A percentile compares a stretch with the other conserved stretches of the same genome.
These are phyloP conservation scores for Symbiodinium pilosum DNA, from an alignment of 73 alveolate species.

Conservation along the genomic window DNA sequence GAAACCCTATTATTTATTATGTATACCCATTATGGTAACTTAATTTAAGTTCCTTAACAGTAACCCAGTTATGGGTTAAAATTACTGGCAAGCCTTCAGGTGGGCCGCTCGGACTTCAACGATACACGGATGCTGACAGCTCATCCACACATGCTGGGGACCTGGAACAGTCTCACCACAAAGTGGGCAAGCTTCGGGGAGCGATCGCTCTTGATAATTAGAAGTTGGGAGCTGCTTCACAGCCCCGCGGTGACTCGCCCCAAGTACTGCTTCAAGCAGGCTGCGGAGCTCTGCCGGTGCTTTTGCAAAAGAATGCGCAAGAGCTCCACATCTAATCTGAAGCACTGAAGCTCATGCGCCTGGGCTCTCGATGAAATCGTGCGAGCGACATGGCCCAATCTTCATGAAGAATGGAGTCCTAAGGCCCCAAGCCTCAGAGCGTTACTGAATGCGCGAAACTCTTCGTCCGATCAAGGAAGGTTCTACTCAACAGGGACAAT, in stretches of 20 bases:
- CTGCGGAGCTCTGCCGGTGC: neutral
- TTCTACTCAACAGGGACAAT: too few relatives aligned
- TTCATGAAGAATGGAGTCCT: too few relatives aligned
- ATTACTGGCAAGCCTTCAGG: neutral
- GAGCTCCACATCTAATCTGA: neutral
- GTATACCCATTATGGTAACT: too few relatives aligned
- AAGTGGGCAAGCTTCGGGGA: neutral
- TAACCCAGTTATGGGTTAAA: too few relatives aligned
- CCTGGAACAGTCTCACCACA: neutral
- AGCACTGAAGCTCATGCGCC: neutral
- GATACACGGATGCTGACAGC: neutral
- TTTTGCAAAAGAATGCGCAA: neutral
- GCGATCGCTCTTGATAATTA: neutral
- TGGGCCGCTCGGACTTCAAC: neutral
- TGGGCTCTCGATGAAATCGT: neutral
- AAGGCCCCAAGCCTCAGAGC: too few relatives aligned
- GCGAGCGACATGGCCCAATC: neutral
- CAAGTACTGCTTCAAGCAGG: neutral
- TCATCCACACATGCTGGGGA: neutral
- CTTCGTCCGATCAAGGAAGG: too few relatives aligned
- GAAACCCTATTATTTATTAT: too few relatives aligned
- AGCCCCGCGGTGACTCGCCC: neutral
- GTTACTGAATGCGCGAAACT: too few relatives aligned
- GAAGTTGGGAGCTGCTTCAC: neutral
- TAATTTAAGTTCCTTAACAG: too few relatives aligned